Evolutionary conservation across 2,329 filamentous ascomycete genomes (phyloP), one percentile per base, ranked within the genome.

Genomic region (Clonostachys sp.): DNA sequence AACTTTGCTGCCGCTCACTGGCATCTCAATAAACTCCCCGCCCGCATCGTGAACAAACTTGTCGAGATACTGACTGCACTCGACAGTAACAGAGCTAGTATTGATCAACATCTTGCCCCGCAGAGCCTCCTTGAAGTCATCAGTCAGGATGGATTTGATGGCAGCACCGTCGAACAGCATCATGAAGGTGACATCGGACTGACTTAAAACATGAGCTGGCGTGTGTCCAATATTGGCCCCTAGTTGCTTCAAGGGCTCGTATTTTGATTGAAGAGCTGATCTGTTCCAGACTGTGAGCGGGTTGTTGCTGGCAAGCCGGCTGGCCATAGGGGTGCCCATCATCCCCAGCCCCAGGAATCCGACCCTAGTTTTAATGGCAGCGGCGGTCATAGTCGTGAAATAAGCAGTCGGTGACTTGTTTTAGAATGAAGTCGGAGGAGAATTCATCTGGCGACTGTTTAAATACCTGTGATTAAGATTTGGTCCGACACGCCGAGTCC

Each of bases 301-400:
- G 41, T 56, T 64, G 34, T 53, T 48, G 6, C 55, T 54, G n/a
- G 53, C 45, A 7, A 65, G 53, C 35, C 63, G 61, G 36, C 62
- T 48, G 35, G 62, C 62, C 62, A 65, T 65, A 30, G 62, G 61
- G 16, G 57, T 58, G 39, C 60, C 60, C 62, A 65, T 65, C 14
- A 55, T 52, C 17, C 62, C 61, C 3, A 64, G 46, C 4, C 62
- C 62, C 14, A 65, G 24, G 45, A 65, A 66, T 6, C 62, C 61
- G 18, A 65, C 46, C 34, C 47, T 8, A 39, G 36, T 39, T 18
- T n/a, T 39, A 5, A 39, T 39, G 36, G 36, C 4, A 18, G 36
- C 4, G 14, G 36, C 36, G 17, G 36, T 39, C 36, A n/a, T 39
- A 39, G 36, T 39, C 36, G 14, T 39, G 12, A n/a, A 12, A 30